These are phyloP conservation scores for Clonostachys rhizophaga DNA, from an alignment of 2,329 filamentous ascomycete species.

Conservation along the genomic window DNA sequence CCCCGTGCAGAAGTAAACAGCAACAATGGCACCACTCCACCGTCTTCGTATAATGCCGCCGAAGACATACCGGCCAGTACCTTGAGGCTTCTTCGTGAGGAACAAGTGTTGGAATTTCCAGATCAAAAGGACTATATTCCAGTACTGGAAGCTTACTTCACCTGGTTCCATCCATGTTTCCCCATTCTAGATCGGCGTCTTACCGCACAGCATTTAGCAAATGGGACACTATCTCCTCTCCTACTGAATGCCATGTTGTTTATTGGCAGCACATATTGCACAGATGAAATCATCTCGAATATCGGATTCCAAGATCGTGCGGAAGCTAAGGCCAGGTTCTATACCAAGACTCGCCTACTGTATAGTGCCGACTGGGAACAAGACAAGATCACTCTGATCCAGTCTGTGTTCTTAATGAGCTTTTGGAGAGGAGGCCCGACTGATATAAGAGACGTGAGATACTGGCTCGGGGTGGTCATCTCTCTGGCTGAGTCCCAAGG, in stretches of 20 bases:
- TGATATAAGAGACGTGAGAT: conserved; percentile 40
- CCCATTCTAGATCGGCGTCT: conserved; percentile 44
- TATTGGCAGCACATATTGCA: conserved; percentile 48
- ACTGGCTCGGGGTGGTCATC: conserved; percentile 45
- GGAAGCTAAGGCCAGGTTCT: conserved; percentile 43
- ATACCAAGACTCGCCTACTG: conserved; percentile 42
- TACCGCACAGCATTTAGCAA: conserved; percentile 29
- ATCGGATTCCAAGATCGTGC: conserved; percentile 43
- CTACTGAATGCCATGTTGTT: conserved; percentile 49
- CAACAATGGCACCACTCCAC: neutral
- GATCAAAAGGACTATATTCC: conserved; percentile 31
- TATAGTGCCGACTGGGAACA: conserved; percentile 49
- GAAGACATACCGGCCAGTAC: conserved; percentile 29
- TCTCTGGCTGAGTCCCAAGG: conserved; percentile 44
- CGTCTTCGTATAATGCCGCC: conserved; percentile 22
- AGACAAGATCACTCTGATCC: conserved; percentile 42
- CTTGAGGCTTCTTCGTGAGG: conserved; percentile 40
- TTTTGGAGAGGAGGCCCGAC: conserved; percentile 47
- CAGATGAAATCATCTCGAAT: conserved; percentile 32
- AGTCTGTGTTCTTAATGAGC: conserved; percentile 48
- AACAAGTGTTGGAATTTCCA: conserved; percentile 38
- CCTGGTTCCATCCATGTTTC: conserved; percentile 52
- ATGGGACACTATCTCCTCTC: conserved; percentile 38
- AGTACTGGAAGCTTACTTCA: conserved; percentile 46
- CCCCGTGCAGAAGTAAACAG: neutral